These are phyloP conservation scores for Annona squamosa DNA, from an alignment of 164 flowering plant species.

Conservation along the genomic window DNA sequence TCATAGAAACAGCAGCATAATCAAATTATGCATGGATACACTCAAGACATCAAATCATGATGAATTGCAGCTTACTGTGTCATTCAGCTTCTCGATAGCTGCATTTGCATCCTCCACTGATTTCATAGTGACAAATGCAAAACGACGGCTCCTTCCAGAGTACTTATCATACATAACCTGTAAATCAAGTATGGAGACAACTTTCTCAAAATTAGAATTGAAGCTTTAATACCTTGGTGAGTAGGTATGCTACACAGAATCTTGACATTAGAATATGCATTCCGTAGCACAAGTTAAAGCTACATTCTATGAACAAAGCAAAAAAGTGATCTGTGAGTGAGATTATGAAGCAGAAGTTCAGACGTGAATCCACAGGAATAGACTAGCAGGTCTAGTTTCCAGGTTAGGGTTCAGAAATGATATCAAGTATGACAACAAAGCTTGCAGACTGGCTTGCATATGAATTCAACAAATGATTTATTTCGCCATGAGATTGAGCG, in stretches of 20 bases:
- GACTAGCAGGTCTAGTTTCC: neutral
- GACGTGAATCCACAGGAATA: neutral
- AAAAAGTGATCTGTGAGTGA: neutral
- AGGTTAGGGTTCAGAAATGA: neutral
- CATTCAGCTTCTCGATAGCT: constrained; percentile 77
- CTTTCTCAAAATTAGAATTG: neutral
- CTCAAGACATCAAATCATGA: neutral
- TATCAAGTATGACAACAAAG: neutral
- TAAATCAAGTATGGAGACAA: neutral
- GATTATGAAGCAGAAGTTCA: neutral
- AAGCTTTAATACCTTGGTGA: neutral
- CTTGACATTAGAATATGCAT: neutral
- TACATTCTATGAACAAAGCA: neutral
- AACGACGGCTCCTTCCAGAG: constrained; percentile 79
- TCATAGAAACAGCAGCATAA: neutral
- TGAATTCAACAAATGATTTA: neutral
- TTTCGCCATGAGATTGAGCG: no score
- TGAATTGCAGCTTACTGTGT: constrained; percentile 42
- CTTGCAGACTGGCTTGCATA: neutral
- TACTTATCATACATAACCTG: constrained; percentile 96
- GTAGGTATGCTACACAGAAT: neutral
- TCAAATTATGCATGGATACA: neutral
- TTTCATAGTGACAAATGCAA: constrained; percentile 88
- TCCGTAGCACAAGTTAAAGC: neutral
- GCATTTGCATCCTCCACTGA: constrained; percentile 87